Evolutionary conservation across 116 monocot genomes (phyloP).

Genomic region (Zostera marina): DNA sequence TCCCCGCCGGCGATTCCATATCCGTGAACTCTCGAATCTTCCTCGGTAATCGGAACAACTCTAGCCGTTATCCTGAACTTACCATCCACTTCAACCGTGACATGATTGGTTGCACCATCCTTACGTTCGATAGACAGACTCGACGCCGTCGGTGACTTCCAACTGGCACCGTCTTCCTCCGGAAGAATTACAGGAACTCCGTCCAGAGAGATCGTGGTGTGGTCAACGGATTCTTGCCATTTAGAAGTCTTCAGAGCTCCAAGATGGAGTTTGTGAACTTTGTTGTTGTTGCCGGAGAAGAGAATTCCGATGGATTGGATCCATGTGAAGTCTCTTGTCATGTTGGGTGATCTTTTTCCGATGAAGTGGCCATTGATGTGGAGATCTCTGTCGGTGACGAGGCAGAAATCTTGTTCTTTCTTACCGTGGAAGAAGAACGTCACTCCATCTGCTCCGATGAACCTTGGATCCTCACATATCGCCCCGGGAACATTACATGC

Average conservation of each 20-base stretch:
- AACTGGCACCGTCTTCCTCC: slow-evolving; percentile 8
- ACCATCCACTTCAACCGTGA: slow-evolving; percentile 15
- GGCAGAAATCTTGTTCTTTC: slow-evolving; percentile 34
- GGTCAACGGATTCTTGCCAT: slow-evolving; percentile 27
- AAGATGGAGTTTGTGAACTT: slow-evolving; percentile 20
- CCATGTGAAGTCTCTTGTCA: slow-evolving; percentile 25
- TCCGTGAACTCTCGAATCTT: slow-evolving; percentile 32
- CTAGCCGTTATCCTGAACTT: slow-evolving; percentile 20
- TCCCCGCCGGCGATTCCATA: slow-evolving; percentile 28
- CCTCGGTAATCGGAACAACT: slow-evolving; percentile 28
- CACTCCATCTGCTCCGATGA: slow-evolving; percentile 40
- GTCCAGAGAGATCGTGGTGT: slow-evolving; percentile 19
- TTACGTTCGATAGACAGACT: slow-evolving; percentile 8
- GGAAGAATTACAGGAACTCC: slow-evolving; percentile 13
- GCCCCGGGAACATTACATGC: slow-evolving; percentile 17
- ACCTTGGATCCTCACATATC: slow-evolving; percentile 32
- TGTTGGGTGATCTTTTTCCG: slow-evolving; percentile 18
- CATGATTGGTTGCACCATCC: slow-evolving; percentile 8
- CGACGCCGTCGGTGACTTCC: slow-evolving; percentile 6
- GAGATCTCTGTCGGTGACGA: slow-evolving; percentile 32
- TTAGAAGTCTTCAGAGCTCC: slow-evolving; percentile 19
- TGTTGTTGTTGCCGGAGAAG: slow-evolving; percentile 12
- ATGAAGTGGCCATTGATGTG: slow-evolving; percentile 61
- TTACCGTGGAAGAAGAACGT: slow-evolving; percentile 58
- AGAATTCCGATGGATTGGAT: slow-evolving; percentile 15